phyloP scores from a whole-genome alignment of 2,329 filamentous ascomycete species.

The Calonectria pauciramosa region DNA sequence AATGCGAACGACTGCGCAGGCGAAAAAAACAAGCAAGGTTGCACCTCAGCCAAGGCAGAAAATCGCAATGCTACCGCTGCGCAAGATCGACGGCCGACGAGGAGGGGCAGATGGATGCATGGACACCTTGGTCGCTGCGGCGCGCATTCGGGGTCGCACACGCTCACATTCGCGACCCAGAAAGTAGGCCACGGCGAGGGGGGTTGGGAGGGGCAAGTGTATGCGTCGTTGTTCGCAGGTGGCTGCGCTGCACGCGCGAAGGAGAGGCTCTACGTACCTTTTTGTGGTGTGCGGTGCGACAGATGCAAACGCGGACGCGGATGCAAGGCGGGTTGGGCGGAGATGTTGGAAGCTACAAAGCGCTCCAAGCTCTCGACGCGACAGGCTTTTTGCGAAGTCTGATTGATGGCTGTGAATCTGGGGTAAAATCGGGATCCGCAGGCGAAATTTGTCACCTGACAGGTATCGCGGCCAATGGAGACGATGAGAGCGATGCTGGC shows the following conservation, averaged over 20 bases:
- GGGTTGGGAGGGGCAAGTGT: slow-evolving; percentile 21
- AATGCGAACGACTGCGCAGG: slow-evolving; percentile 11
- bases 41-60: slow-evolving; percentile 14
- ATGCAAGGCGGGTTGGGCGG: slow-evolving; percentile 32
- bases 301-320: slow-evolving; percentile 34
- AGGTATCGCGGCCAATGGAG: slow-evolving; percentile 61
- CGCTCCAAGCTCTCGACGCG: slow-evolving; percentile 38
- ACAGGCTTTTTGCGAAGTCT: slow-evolving; percentile 31
- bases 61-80: slow-evolving; percentile 17
- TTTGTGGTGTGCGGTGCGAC: slow-evolving; percentile 39
- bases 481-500: slow-evolving; percentile 55
- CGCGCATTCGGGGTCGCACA: slow-evolving; percentile 11
- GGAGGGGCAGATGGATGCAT: slow-evolving; percentile 22
- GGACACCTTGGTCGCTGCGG: slow-evolving; percentile 6
- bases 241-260: slow-evolving; percentile 12
- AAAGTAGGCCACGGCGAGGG: slow-evolving; percentile 15
- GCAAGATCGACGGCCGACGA: slow-evolving; percentile 26
- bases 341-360: slow-evolving; percentile 32
- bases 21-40: neutral
- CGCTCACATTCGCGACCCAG: slow-evolving; percentile 15
- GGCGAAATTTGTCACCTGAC: slow-evolving; percentile 66
- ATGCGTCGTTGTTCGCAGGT: slow-evolving; percentile 20
- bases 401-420: slow-evolving; percentile 43
- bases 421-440: slow-evolving; percentile 51
- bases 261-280: slow-evolving; percentile 42